Evolutionary conservation across 371 early-diverging fungal genomes (phyloP).

Genomic region (Agmasoma carcini): DNA sequence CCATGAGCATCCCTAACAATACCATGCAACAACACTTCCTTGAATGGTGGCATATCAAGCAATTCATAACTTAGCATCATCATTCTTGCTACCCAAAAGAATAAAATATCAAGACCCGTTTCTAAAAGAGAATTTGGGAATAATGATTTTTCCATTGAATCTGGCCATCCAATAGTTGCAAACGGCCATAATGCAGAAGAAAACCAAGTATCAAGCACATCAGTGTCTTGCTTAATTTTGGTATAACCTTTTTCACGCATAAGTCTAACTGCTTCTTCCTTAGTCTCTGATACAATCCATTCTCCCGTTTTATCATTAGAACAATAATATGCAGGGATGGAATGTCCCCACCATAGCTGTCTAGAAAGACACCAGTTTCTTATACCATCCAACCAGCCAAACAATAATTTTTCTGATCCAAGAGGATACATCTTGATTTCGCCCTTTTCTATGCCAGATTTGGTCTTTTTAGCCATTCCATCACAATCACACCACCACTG

Average conservation of each 20-base stretch:
- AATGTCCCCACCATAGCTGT: constrained; percentile 99
- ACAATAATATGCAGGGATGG: constrained; percentile 84
- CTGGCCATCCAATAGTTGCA: constrained; percentile 88
- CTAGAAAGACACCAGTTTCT: constrained; percentile 89
- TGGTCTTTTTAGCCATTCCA: constrained; percentile 62
- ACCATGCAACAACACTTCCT: constrained; percentile 72
- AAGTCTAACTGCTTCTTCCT: constrained; percentile 61
- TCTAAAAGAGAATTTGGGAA: constrained; percentile 83
- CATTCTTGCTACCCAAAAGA: constrained; percentile 99
- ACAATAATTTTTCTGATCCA: constrained; percentile 76
- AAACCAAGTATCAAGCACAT: constrained; percentile 99
- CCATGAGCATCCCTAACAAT: constrained; percentile 98
- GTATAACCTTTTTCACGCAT: constrained; percentile 21
- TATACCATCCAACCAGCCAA: constrained; percentile 83
- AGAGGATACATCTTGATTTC: constrained; percentile 72
- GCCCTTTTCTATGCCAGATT: constrained; percentile 64
- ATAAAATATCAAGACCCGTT: constrained; percentile 96
- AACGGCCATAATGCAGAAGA: constrained; percentile 96
- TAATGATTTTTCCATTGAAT: too few relatives aligned
- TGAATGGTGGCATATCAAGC: constrained; percentile 81
- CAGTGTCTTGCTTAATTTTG: constrained; percentile 65
- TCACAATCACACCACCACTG: constrained; percentile 96
- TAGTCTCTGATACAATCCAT: constrained; percentile 74
- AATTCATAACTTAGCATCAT: constrained; percentile 89
- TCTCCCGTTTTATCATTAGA: constrained; percentile 59